Percentiles rank a stretch among this genome's conserved stretches.
phyloP scores from a whole-genome alignment of 2,329 filamentous ascomycete genomes.

The Cordyceps cicadae region DNA sequence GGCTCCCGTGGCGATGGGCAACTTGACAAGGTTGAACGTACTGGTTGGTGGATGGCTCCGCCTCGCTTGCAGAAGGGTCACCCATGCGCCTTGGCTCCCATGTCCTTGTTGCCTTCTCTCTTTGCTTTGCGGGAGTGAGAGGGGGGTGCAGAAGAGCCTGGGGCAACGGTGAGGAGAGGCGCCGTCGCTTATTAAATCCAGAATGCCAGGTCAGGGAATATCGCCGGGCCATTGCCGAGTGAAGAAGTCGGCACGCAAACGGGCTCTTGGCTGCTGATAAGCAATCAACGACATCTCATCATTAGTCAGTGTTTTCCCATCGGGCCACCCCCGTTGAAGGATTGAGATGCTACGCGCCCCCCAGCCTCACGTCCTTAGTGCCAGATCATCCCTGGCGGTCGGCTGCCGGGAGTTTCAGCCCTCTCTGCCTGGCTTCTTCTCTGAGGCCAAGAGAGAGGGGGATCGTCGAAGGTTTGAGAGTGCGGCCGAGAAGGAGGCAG shows the following conservation, averaged over 20 bases:
- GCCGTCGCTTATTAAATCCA: neutral
- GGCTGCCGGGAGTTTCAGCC: too few species aligned
- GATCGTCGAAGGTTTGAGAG: too few species aligned
- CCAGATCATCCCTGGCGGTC: neutral
- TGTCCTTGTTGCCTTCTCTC: neutral
- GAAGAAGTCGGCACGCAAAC: neutral
- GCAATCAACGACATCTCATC: neutral
- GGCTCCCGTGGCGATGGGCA: neutral
- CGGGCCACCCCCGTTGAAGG: neutral
- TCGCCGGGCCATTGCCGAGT: neutral
- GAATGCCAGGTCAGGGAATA: neutral
- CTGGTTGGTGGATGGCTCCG: neutral
- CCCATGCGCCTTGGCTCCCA: neutral
- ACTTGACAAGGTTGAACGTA: neutral
- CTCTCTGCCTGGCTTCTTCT: too few species aligned
- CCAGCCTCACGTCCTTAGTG: neutral
- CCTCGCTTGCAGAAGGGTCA: neutral
- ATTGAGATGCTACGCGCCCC: neutral
- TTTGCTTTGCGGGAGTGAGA: neutral
- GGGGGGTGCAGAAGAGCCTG: neutral
- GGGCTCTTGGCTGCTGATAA: neutral
- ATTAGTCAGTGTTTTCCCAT: neutral
- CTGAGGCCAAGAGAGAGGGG: too few species aligned
- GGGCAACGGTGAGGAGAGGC: neutral
- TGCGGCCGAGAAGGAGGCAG: too few species aligned